Base-by-base conservation (phyloP, 176 grass and related monocot species). In the Saccharum officinarum region DNA sequence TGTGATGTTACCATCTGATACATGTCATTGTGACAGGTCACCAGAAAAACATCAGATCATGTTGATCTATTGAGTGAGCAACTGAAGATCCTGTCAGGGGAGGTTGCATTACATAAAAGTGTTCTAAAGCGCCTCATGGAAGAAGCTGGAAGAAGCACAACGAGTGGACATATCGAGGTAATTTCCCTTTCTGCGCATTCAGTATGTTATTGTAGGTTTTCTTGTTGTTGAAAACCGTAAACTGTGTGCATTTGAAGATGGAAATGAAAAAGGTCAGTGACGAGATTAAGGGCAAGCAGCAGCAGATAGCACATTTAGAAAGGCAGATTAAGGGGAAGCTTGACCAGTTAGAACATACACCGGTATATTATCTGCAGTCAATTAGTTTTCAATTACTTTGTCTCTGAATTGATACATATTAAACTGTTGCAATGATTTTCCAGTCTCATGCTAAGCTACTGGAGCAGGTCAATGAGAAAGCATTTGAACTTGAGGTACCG, bases 11-110 rank as follows among this genome's bases (percentile, higher is more conserved):
- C 69, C 23, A 63, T 85, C 45, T 92, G 64, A 62, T 84, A 80
- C 44, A 59, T 87, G 59, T 20, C 76, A 36, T 77, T 44, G 34
- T 84, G 23, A 46, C 81, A 96, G 94, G 86, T 68, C 15, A 91
- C 78, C 31, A 83, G 40, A 75, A 93, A 92, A 88, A 88, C 76
- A 11, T 88, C 80, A 80, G 89, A 92, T 70, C 87, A 94, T 67
- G 76, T 90, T 67, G 87, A 97, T 88, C 73, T 92, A 63, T 79
- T 94, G 49, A 84, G 86, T 83, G 92, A 97, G 49, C 92, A 97
- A 61, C 75, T 94, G 54, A 94, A 97, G 83, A 97, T 97, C 90
- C 50, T 97, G 17, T 94, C 92, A 54, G 92, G 92, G 44, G 94
- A 97, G 73, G 89, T 97, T 23, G 92, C 92, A 61, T 86, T 97